phyloP scores from a whole-genome alignment of 148 eudicot genomes.

The Nyssa sinensis region DNA sequence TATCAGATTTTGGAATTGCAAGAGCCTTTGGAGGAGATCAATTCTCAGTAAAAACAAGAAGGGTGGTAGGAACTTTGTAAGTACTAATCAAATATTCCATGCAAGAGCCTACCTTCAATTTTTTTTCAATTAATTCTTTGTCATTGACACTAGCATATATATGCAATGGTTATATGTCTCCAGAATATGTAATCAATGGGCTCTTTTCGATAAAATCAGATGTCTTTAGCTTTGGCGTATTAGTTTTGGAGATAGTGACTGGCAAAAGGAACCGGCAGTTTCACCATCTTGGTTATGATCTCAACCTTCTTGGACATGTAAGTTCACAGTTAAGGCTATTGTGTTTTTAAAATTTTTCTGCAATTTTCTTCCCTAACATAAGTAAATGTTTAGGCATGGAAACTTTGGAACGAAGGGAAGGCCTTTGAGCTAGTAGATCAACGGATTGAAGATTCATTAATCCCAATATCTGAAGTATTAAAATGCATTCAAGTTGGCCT shows the following conservation, averaged over 20 bases:
- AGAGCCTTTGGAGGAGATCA: slow-evolving; percentile 15
- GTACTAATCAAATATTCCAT: not conserved
- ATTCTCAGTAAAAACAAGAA: slow-evolving; percentile 6
- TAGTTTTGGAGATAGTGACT: slow-evolving; percentile 42
- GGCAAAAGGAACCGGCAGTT: slow-evolving; percentile 36
- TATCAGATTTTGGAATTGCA: slow-evolving; percentile 8
- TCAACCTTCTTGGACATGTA: slow-evolving; percentile 43
- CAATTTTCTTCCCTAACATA: not conserved
- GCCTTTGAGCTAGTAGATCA: slow-evolving; percentile 12
- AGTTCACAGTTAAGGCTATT: slow-evolving; percentile 14
- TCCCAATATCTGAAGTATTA: slow-evolving; percentile 1
- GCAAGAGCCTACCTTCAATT: not conserved
- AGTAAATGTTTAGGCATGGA: slow-evolving; percentile 25
- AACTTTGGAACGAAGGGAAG: slow-evolving; percentile 24
- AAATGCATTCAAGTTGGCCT: slow-evolving; percentile 29
- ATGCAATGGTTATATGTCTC: slow-evolving; percentile 55
- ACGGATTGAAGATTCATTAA: not conserved
- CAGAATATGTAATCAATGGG: slow-evolving; percentile 47
- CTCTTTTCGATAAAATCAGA: slow-evolving; percentile 45
- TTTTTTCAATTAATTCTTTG: not conserved
- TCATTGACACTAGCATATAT: not conserved
- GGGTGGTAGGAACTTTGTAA: slow-evolving; percentile 16
- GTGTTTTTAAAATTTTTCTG: not conserved
- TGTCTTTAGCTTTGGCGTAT: slow-evolving; percentile 50
- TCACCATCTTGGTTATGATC: slow-evolving; percentile 22